Base-by-base conservation (phyloP, 805 yeast genomes). In the Teunomyces gatunensis region DNA sequence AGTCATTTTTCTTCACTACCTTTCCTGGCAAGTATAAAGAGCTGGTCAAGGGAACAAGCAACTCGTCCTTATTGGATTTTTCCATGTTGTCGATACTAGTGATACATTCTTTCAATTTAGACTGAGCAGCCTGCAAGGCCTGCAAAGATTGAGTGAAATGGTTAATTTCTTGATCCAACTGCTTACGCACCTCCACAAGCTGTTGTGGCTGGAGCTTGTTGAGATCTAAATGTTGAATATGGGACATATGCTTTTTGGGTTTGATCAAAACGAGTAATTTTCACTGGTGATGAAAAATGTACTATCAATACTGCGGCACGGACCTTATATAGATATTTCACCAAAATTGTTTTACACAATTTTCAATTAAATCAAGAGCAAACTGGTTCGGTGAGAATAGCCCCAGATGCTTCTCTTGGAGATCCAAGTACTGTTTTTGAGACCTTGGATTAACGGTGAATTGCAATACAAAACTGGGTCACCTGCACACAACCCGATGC, bases 11-110 rank as follows among this genome's bases (percentile, higher is more conserved):
- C 48, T 85, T 81, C 39, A 75, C 73, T 44, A 88, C 77, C 46
- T 73, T 79, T 2, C 98, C 99, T 3, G 97, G 96, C 23, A 94
- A 85, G 56, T 94, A 94, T 35, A 94, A 71, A 0, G 97, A 89
- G 15, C 90, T 77, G 0, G 98, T 89, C 51, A 95, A 75, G 5
- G 99, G 99, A 1, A 94, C 89, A 52, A 94, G 71, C 17, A 92
- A 64, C 29, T 80, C 78, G 1, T 75, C 69, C 33, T 49, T 49
- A 15, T 64, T 51, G 37, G 44, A 46, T 17, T 48, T 47, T 48
- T 77, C 79, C 49, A 87, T 74, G 33, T 74, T 71, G 46, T 81
- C 79, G 42, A 94, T 83, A 53, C 89, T 85, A 35, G 74, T 73
- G 13, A 83, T 77, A 65, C 97, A 92, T 54, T 91, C 96, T 54